Evolutionary conservation across 306 rosid species (phyloP).

Genomic region (Vigna reflexopilosa): DNA sequence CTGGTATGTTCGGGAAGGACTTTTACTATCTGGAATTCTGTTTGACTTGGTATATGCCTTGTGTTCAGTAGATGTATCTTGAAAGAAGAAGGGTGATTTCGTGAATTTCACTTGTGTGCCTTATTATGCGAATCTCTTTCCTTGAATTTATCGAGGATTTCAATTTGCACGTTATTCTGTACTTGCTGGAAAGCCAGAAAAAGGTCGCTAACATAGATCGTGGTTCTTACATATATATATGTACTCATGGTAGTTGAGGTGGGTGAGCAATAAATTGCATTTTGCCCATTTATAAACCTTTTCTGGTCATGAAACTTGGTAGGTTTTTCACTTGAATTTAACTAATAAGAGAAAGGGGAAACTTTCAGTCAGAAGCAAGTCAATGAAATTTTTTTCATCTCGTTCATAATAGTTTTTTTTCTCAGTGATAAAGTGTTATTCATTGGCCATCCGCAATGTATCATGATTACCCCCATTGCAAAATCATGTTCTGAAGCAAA

Average conservation of each 20-base stretch:
- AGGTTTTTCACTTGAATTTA: constrained; percentile 18
- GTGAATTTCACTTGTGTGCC: constrained; percentile 26
- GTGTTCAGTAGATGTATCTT: background rate
- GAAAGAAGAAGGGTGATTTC: constrained; percentile 32
- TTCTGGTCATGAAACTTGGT: constrained; percentile 11
- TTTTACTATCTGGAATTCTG: constrained; percentile 23
- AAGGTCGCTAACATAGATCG: constrained; percentile 27
- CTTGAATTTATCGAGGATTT: background rate
- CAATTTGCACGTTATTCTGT: background rate
- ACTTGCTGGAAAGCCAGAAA: background rate
- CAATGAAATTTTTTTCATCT: background rate
- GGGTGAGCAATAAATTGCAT: constrained; percentile 20
- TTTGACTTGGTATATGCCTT: constrained; percentile 39
- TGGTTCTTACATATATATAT: constrained; percentile 8
- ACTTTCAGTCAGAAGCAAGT: background rate
- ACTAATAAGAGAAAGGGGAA: background rate
- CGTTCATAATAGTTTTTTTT: background rate
- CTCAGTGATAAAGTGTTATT: background rate
- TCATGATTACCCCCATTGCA: background rate
- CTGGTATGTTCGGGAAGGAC: background rate
- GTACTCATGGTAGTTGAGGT: constrained; percentile 3
- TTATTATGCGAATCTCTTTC: constrained; percentile 9
- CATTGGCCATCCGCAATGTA: background rate
- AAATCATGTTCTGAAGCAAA: constrained; percentile 7
- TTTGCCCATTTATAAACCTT: background rate